Conservation (phyloP, 495 filamentous ascomycete species). For the Penicillium malachiteum region DNA sequence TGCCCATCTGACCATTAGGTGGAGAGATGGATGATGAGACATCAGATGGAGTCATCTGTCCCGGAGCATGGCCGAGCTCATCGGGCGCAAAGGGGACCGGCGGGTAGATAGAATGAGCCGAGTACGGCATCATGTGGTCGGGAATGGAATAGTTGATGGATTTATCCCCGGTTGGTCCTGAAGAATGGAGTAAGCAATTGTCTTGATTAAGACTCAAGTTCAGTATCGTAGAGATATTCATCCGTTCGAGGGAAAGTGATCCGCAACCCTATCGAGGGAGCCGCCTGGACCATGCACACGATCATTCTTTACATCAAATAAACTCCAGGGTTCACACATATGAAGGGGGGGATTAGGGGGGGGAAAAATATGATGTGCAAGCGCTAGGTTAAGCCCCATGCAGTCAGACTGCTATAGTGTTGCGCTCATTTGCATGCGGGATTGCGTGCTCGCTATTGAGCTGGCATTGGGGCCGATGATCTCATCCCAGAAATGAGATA, state of each 20-base stretch:
- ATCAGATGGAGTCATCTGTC: constrained; percentile 45
- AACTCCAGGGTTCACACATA: constrained; percentile 12
- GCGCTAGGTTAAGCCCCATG: constrained; percentile 4
- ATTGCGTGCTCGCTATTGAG: constrained; percentile 45
- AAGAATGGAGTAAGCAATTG: constrained; percentile 27
- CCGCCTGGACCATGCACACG: constrained; percentile 12
- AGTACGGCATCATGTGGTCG: constrained; percentile 47
- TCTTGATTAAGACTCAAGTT: constrained; percentile 9
- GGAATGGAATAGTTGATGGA: constrained; percentile 44
- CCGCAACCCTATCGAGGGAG: constrained; percentile 15
- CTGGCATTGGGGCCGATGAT: constrained; percentile 16
- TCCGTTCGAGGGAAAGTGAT: constrained; percentile 1
- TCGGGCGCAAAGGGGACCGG: constrained; percentile 44
- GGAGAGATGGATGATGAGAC: constrained; percentile 50
- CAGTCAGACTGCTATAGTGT: constrained; percentile 9
- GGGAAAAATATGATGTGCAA: constrained; percentile 14
- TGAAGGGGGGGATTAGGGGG: neutral
- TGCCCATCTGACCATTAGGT: constrained; percentile 46
- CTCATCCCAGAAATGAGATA: constrained; percentile 14
- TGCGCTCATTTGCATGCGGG: constrained; percentile 37
- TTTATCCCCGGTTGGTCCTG: constrained; percentile 37
- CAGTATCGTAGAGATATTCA: constrained; percentile 11
- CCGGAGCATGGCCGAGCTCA: constrained; percentile 40
- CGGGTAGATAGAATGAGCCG: constrained; percentile 46
- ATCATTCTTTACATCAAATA: constrained; percentile 16